These are phyloP conservation scores for Septoria petroselini DNA, from an alignment of 2,329 filamentous ascomycete species.

Conservation along the genomic window DNA sequence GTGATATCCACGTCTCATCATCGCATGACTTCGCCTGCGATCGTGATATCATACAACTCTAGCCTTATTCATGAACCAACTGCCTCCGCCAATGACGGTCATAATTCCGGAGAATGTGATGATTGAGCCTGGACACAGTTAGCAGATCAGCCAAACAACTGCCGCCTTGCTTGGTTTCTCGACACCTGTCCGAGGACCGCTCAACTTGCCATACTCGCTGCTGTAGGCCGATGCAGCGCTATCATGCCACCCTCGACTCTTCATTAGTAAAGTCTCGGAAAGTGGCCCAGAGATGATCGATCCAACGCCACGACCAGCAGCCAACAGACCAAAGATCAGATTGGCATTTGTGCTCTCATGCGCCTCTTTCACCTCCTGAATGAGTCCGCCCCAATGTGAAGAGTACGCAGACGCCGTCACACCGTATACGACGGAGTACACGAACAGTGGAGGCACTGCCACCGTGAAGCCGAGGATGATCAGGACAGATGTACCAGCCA, in stretches of 20 bases:
- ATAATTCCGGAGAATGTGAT: conserved; percentile 43
- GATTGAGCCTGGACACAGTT: no score
- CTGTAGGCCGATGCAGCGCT: conserved; percentile 40
- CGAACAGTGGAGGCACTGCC: conserved; percentile 41
- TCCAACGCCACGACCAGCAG: conserved; percentile 51
- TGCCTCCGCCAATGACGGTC: conserved; percentile 19
- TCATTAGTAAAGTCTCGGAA: conserved; percentile 45
- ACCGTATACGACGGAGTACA: conserved; percentile 46
- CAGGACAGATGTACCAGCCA: conserved; percentile 41
- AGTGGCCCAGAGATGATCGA: conserved; percentile 53
- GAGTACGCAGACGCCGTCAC: conserved; percentile 43
- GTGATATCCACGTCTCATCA: no score
- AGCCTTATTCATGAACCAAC: conserved; percentile 25
- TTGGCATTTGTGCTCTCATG: conserved; percentile 42
- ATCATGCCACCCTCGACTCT: conserved; percentile 25
- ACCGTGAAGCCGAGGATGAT: conserved; percentile 49
- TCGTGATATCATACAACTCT: conserved; percentile 17
- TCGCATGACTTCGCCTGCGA: no score
- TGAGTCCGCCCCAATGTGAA: conserved; percentile 37
- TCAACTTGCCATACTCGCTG: conserved; percentile 45
- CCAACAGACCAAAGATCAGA: conserved; percentile 50
- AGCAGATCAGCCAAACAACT: no score
- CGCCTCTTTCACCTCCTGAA: conserved; percentile 23
- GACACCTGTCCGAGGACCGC: no score
- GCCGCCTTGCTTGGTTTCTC: no score